Base-by-base conservation (phyloP, 345 rosid species). In the Salix viminalis region DNA sequence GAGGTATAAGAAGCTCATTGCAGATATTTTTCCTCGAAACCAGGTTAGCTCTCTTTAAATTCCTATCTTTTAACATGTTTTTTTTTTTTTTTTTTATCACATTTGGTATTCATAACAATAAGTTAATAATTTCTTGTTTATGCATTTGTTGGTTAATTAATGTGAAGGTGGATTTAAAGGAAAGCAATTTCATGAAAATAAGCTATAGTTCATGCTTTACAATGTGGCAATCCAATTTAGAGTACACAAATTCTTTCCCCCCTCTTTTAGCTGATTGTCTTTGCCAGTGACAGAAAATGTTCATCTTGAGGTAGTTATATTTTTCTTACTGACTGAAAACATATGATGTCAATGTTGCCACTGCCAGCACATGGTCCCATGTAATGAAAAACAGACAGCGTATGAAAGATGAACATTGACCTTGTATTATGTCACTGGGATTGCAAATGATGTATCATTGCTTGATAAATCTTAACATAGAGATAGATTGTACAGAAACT, bases 1-100 rank as follows among this genome's bases (percentile, higher is more conserved):
- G 94, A 87, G 99, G 85, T 96, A 94, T 84, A 94, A 94, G 97
- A 92, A 96, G 89, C 95, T 96, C 80, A 88, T 96, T 75, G 80
- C 97, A 1, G 89, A 91, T 67, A 91, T 94, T 70, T 96, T 96
- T 80, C 99, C 98, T 44, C 88, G 85, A 73, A 81, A 84, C 78
- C 95, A 87, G 98, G 99, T 96, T 83, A 42, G 84, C 71, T 1
- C 4, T 75, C 75, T 56, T 76, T 15, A 21, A 16, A 9, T 46
- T 48, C 18, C 32, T 77, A 32, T 19, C 18, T 39, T 50, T 58
- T 28, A 26, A 5, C 46, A 36, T 54, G 15, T 34, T 30, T 30
- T n/a, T 34, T 36, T 41, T 41, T 41, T 39, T 13, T 41, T 9
- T 41, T 41, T 13, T 3, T 67, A 1, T 67, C 24, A 13, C 42